Percentiles rank a stretch among this genome's conserved stretches.
phyloP scores from a whole-genome alignment of 2,329 filamentous ascomycete species.

The Fusarium pininemorale region DNA sequence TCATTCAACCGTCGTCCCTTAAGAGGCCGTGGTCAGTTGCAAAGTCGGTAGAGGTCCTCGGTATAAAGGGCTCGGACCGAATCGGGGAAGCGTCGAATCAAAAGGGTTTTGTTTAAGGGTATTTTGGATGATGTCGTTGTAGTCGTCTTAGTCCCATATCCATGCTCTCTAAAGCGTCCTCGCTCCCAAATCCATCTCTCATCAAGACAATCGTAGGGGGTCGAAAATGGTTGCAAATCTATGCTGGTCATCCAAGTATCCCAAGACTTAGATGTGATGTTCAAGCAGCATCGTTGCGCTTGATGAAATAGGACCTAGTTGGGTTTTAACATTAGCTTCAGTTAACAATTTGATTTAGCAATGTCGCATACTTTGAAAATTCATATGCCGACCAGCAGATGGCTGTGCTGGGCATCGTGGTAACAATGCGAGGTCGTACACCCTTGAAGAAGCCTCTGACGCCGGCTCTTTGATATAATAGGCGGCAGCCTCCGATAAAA shows the following conservation, averaged over 20 bases:
- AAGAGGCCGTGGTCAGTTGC: neutral
- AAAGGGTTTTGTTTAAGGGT: conserved; percentile 22
- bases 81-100: conserved; percentile 23
- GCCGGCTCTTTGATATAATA: conserved; percentile 87
- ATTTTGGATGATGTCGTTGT: conserved; percentile 19
- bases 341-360: too few species aligned
- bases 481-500: conserved; percentile 78
- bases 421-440: conserved; percentile 88
- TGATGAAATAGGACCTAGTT: conserved; percentile 68
- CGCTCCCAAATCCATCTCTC: conserved; percentile 9
- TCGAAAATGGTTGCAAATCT: conserved; percentile 12
- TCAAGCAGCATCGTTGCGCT: conserved; percentile 57
- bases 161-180: neutral
- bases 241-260: conserved; percentile 2
- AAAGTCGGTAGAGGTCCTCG: conserved; percentile 3
- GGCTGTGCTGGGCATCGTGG: conserved; percentile 98
- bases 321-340: neutral
- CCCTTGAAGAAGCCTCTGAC: conserved; percentile 91
- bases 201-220: conserved; percentile 5
- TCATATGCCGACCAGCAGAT: conserved; percentile 93
- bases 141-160: conserved; percentile 11
- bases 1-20: conserved; percentile 1
- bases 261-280: neutral
- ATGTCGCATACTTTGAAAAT: conserved; percentile 69
- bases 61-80: conserved; percentile 1